Conservation (phyloP, 306 rosid genomes). For the Malus domestica region ASM211411v1 NC_041798.1:12244501-12245000, state of each 20-base stretch:
- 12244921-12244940: slow-evolving; percentile 25
- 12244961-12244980: slow-evolving; percentile 15
- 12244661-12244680: slow-evolving; percentile 14
- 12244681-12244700: background rate
- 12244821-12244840: slow-evolving; percentile 4
- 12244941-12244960: slow-evolving; percentile 24
- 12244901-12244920: slow-evolving; percentile 24
- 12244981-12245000: background rate
- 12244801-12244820: slow-evolving; percentile 15
- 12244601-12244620: slow-evolving; percentile 77
- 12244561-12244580: slow-evolving; percentile 52
- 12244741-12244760: background rate
- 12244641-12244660: slow-evolving; percentile 12
- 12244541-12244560: slow-evolving; percentile 75
- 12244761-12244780: slow-evolving; percentile 3
- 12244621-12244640: slow-evolving; percentile 10
- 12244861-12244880: slow-evolving; percentile 24
- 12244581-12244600: slow-evolving; percentile 89
- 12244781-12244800: slow-evolving; percentile 14
- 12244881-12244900: slow-evolving; percentile 35
- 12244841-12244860: slow-evolving; percentile 36
- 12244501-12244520: slow-evolving; percentile 62
- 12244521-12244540: slow-evolving; percentile 54
- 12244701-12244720: background rate
- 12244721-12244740: background rate